Evolutionary conservation across 331 rosid species (phyloP).

Genomic region (Arachis monticola): DNA sequence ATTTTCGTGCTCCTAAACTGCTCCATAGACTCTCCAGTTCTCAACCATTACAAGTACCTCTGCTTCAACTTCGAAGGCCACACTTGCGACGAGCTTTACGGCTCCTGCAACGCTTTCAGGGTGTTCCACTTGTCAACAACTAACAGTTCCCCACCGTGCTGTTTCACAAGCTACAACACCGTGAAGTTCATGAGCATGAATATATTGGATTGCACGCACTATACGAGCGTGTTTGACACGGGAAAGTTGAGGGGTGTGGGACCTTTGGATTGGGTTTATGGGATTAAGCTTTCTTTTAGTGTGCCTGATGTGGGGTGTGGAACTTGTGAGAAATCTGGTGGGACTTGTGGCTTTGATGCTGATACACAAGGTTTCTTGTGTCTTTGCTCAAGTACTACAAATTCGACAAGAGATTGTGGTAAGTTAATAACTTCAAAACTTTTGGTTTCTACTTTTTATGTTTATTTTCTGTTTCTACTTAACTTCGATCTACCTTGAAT

Average conservation of each 20-base stretch:
- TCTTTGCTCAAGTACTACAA: constrained; percentile 67
- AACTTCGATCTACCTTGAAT: not conserved
- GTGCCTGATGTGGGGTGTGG: constrained; percentile 78
- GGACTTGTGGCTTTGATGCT: constrained; percentile 86
- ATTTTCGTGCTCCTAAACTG: constrained; percentile 83
- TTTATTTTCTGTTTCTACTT: not conserved
- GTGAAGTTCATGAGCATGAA: constrained; percentile 87
- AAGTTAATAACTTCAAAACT: constrained; percentile 2
- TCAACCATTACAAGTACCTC: constrained; percentile 85
- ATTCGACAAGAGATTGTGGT: constrained; percentile 81
- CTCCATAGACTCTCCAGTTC: constrained; percentile 89
- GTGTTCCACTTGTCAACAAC: constrained; percentile 63
- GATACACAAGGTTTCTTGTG: constrained; percentile 75
- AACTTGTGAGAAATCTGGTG: constrained; percentile 70
- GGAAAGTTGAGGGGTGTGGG: constrained; percentile 64
- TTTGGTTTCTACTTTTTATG: too few species aligned
- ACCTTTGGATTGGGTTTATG: constrained; percentile 94
- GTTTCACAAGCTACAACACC: constrained; percentile 73
- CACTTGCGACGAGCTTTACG: constrained; percentile 88
- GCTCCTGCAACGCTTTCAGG: constrained; percentile 76
- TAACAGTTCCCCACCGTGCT: constrained; percentile 83
- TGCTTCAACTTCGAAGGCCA: constrained; percentile 91
- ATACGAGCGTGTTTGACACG: constrained; percentile 66
- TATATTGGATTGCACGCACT: constrained; percentile 85
- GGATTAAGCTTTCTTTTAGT: constrained; percentile 71